Conservation (phyloP, 306 rosid genomes). For the Vachellia pachyceras region DNA sequence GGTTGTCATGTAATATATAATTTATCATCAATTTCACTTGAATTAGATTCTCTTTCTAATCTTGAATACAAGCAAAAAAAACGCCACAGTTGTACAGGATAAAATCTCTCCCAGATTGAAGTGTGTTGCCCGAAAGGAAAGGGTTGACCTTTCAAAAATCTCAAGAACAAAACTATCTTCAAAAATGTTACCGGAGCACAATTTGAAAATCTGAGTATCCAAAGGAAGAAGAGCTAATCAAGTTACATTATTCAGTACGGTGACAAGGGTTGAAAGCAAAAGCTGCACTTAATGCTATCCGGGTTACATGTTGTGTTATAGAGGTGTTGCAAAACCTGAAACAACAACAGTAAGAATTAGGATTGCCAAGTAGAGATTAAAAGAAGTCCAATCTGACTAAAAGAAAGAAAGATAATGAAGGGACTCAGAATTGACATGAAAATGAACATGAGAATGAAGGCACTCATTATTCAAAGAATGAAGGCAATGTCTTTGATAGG, state of each 20-base stretch:
- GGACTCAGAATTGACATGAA: not conserved
- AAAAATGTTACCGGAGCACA: conserved; percentile 20
- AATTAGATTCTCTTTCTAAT: too few relatives aligned
- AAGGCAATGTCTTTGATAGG: not conserved
- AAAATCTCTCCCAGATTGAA: conserved; percentile 28
- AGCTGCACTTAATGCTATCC: conserved; percentile 40
- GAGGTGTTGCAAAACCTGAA: conserved; percentile 92
- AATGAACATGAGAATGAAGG: not conserved
- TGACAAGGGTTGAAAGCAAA: conserved; percentile 45
- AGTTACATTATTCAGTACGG: conserved; percentile 47
- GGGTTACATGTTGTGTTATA: conserved; percentile 55
- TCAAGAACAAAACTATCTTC: conserved; percentile 9
- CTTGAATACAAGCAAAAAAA: not conserved
- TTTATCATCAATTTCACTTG: not conserved
- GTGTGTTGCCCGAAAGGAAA: conserved; percentile 28
- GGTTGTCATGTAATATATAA: not conserved
- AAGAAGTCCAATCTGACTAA: conserved; percentile 26
- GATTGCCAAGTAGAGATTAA: not conserved
- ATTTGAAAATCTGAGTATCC: conserved; percentile 19
- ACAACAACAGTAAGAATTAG: conserved; percentile 37
- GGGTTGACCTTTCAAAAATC: conserved; percentile 15
- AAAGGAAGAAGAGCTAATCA: conserved; percentile 27
- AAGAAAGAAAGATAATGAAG: not conserved
- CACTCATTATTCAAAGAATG: not conserved
- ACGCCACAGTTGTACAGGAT: conserved; percentile 30